Base-by-base conservation (phyloP, 73 alveolate genomes). In the Paramecium bursaria region DNA sequence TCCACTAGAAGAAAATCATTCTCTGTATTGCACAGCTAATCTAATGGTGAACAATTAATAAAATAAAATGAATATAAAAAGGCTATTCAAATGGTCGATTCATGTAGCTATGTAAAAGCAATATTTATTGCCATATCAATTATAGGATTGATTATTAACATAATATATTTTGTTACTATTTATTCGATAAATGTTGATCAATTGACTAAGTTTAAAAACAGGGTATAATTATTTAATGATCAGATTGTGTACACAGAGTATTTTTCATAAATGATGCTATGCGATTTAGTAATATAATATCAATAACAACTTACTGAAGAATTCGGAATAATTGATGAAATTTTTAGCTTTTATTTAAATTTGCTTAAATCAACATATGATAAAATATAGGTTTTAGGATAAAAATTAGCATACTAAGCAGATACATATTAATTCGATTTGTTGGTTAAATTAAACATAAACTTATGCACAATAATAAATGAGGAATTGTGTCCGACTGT, bases 21-120 rank as follows among this genome's bases (percentile, higher is more conserved):
- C 14, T 7, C 11, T 39, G 11, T 11, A 39, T 39, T 39, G 14
- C 11, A 11, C 5, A 39, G 49, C 49, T 39, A 7, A 39, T 39
- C 11, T 11, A 7, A 7, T 7, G 11, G 11, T 39, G 11, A 5
- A 39, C 5, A 39, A 5, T 39, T 39, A 39, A 39, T 39, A 0
- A 25, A 67, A 35, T 33, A 67, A 35, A 15, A 30, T 15, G 82
- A 67, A 14, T 42, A 67, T 5, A 67, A 67, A 67, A 67, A 67
- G 9, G 14, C 33, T 11, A 39, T 67, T 31, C 33, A 39, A 0
- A 67, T 67, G 17, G 19, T 46, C 4, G 82, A 67, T 67, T 53
- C 15, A 39, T 21, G 21, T 3, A 33, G 60, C 1, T 15, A 35
- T 39, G 33, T 67, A 11, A 19, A 67, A 67, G 44, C 44, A 39